A percentile compares a stretch with the other conserved stretches of the same genome.
Evolutionary conservation across 257 asterid genomes (phyloP).

Genomic region (Capsicum chinense): DNA sequence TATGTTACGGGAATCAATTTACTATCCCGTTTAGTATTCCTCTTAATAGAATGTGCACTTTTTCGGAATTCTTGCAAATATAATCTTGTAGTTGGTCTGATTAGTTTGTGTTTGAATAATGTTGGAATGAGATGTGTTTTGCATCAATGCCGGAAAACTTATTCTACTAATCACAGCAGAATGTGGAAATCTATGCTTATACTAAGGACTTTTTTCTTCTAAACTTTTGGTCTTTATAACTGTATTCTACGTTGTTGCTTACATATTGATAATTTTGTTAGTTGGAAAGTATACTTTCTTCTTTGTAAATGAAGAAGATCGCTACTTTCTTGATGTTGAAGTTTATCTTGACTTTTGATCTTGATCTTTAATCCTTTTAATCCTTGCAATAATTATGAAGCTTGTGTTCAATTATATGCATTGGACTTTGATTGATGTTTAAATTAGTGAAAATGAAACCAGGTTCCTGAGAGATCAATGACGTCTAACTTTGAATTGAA

Average conservation of each 20-base stretch:
- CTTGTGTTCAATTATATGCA: not conserved
- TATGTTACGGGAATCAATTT: not conserved
- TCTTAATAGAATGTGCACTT: not conserved
- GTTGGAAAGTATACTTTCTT: not conserved
- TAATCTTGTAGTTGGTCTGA: slow-evolving; percentile 12
- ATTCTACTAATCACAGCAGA: not conserved
- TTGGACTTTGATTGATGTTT: slow-evolving; percentile 3
- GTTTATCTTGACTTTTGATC: not conserved
- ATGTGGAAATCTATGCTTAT: not conserved
- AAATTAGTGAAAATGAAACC: not conserved
- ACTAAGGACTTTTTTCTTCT: not conserved
- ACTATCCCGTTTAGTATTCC: not conserved
- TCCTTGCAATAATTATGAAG: not conserved
- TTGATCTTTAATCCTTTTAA: not conserved
- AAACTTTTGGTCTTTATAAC: not conserved
- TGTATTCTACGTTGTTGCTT: slow-evolving; percentile 15
- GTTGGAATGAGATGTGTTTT: not conserved
- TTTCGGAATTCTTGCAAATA: not conserved
- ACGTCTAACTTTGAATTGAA: not conserved
- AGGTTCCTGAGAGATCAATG: not conserved
- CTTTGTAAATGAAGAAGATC: not conserved
- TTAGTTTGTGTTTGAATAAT: not conserved
- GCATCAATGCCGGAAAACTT: not conserved
- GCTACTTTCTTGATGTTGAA: slow-evolving; percentile 3
- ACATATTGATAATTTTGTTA: not conserved